phyloP scores from a whole-genome alignment of 2,329 filamentous ascomycete species.

The Fusarium metavorans region DNA sequence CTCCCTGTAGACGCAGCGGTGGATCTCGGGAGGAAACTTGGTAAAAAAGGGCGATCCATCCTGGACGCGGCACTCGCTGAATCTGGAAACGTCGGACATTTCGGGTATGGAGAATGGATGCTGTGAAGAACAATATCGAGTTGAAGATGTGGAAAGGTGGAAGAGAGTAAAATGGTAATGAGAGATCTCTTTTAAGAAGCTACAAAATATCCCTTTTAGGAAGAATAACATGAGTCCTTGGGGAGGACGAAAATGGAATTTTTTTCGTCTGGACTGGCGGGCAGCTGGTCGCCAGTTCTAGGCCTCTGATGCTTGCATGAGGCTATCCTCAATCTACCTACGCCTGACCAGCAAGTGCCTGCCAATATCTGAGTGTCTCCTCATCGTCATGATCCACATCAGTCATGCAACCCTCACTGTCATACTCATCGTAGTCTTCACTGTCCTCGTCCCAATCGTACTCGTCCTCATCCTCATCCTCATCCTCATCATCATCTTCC shows the following conservation, averaged over 20 bases:
- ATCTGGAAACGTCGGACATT: not conserved
- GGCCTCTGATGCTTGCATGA: not conserved
- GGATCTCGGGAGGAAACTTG: conserved; percentile 4
- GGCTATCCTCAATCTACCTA: not conserved
- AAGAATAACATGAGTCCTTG: not conserved
- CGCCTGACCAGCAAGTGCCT: not conserved
- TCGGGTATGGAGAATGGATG: not conserved
- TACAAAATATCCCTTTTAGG: not conserved
- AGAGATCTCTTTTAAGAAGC: not conserved
- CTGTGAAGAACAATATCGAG: not conserved
- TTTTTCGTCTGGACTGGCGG: not conserved
- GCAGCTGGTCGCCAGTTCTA: not conserved
- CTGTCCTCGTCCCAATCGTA: not conserved
- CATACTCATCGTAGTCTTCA: not conserved
- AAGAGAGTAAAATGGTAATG: not conserved
- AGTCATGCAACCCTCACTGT: not conserved
- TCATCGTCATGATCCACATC: not conserved
- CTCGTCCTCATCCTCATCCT: not conserved
- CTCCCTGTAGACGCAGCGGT: not conserved
- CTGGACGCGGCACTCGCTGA: not conserved
- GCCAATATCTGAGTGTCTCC: not conserved
- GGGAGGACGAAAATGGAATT: not conserved
- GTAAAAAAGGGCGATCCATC: conserved; percentile 1
- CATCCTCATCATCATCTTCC: not conserved
- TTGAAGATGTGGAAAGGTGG: not conserved